phyloP scores from a whole-genome alignment of 2,329 filamentous ascomycete species.

The Aspergillus viridinutans region DNA sequence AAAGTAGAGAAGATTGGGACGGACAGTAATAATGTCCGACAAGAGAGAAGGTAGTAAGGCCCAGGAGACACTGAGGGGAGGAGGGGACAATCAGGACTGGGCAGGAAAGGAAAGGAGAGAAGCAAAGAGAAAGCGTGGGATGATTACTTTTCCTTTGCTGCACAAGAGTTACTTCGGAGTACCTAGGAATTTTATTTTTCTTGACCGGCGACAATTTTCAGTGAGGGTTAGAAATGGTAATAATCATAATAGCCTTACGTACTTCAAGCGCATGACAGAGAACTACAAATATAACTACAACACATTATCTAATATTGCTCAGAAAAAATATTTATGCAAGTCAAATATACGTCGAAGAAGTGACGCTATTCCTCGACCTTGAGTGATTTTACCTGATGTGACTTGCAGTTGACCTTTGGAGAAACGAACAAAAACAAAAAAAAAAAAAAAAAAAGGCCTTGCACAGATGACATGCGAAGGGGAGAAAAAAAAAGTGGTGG shows the following conservation, averaged over 20 bases:
- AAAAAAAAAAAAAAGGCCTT: background rate
- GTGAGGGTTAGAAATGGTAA: background rate
- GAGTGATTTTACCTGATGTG: background rate
- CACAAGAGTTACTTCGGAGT: background rate
- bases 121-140: background rate
- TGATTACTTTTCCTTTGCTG: constrained; percentile 7
- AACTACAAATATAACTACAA: background rate
- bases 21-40: constrained; percentile 14
- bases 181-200: constrained; percentile 2
- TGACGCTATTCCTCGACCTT: background rate
- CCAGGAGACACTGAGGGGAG: background rate
- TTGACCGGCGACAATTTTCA: constrained; percentile 16
- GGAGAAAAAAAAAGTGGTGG: constrained; percentile 14
- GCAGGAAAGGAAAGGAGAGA: background rate
- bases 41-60: constrained; percentile 2
- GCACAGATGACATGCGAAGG: background rate
- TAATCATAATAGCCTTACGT: background rate
- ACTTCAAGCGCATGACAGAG: background rate
- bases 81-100: background rate
- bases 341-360: background rate
- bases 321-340: background rate
- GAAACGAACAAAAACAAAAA: background rate
- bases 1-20: constrained; percentile 19
- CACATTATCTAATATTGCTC: background rate
- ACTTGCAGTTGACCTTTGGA: background rate